Evolutionary conservation across 2,329 filamentous ascomycete species (phyloP).

Genomic region (Phialemoniopsis sp.): DNA sequence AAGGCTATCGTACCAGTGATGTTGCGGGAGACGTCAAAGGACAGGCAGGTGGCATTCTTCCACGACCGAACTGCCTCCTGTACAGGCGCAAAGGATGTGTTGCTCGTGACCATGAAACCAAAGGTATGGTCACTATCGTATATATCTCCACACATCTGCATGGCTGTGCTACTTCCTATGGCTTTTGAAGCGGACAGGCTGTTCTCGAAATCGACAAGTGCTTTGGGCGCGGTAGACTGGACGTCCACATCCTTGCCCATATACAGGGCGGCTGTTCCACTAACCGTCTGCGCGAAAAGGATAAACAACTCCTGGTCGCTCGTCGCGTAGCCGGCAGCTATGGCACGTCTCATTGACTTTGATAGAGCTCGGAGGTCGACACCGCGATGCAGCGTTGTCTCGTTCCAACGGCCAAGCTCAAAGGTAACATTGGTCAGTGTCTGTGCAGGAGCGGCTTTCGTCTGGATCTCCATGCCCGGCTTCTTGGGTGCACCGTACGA

Average conservation of each 20-base stretch:
- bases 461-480: slow-evolving; percentile 6
- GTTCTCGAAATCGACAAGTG: slow-evolving; percentile 4
- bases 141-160: neutral
- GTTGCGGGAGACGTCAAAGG: slow-evolving; percentile 1
- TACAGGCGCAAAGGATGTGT: neutral
- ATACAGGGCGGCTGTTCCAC: slow-evolving; percentile 1
- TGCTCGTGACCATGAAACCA: slow-evolving; percentile 2
- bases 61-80: slow-evolving; percentile 1
- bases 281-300: slow-evolving; percentile 6
- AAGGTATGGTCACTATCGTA: neutral
- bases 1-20: neutral
- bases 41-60: slow-evolving; percentile 6
- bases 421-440: slow-evolving; percentile 5
- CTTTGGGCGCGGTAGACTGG: slow-evolving; percentile 9
- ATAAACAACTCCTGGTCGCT: slow-evolving; percentile 7
- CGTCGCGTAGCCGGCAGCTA: slow-evolving; percentile 12
- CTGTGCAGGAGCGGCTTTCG: neutral
- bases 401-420: slow-evolving; percentile 9
- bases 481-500: slow-evolving; percentile 13
- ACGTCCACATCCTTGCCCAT: neutral
- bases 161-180: neutral
- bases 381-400: slow-evolving; percentile 11
- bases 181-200: slow-evolving; percentile 1
- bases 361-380: slow-evolving; percentile 14
- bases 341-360: slow-evolving; percentile 21